Conservation (phyloP, 495 filamentous ascomycete genomes). For the Amphirosellinia nigrospora region DNA sequence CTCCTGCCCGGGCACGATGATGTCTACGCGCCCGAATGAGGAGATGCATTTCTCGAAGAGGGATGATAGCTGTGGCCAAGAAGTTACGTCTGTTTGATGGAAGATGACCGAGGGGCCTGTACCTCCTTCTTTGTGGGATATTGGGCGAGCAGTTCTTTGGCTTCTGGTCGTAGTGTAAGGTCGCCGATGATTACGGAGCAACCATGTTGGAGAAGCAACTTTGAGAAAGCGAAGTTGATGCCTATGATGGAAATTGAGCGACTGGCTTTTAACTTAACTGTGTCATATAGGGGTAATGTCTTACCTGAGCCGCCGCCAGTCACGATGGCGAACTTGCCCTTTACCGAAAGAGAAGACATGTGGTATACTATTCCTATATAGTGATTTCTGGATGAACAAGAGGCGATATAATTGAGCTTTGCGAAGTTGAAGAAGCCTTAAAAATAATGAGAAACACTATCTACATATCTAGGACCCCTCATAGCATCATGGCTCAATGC, state of each 20-base stretch:
- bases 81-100: conserved; percentile 65
- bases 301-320: conserved; percentile 75
- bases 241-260: conserved; percentile 36
- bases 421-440: background rate
- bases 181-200: conserved; percentile 74
- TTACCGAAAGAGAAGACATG: conserved; percentile 39
- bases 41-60: conserved; percentile 62
- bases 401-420: background rate
- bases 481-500: background rate
- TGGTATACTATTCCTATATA: background rate
- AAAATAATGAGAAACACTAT: background rate
- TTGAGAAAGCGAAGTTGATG: conserved; percentile 68
- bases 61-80: conserved; percentile 63
- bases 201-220: conserved; percentile 60
- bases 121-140: conserved; percentile 46
- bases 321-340: conserved; percentile 70
- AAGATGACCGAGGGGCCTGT: conserved; percentile 55
- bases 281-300: conserved; percentile 10
- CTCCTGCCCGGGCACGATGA: conserved; percentile 74
- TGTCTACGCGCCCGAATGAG: conserved; percentile 65
- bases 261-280: background rate
- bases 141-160: conserved; percentile 60
- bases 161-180: conserved; percentile 68
- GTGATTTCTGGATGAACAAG: background rate
- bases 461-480: background rate